phyloP scores from a whole-genome alignment of 2,329 filamentous ascomycete species.

The Sclerotinia glacialis region DNA sequence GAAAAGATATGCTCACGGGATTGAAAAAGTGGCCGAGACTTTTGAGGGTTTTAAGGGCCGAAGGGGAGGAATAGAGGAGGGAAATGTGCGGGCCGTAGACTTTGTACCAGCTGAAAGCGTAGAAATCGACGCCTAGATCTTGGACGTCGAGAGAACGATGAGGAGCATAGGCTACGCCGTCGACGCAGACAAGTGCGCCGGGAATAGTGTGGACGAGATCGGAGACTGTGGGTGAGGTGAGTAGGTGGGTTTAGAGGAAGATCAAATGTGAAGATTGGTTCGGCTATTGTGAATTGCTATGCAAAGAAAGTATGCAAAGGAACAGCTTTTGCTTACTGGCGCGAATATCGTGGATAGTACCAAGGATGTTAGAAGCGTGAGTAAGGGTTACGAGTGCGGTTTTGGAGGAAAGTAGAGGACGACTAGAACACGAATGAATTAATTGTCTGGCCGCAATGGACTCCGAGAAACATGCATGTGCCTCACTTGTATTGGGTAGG shows the following conservation, averaged over 20 bases:
- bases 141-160: constrained; percentile 69
- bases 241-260: neutral
- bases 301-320: no score
- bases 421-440: neutral
- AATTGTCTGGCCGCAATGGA: neutral
- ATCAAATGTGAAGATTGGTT: no score
- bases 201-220: constrained; percentile 48
- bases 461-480: neutral
- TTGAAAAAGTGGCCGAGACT: constrained; percentile 70
- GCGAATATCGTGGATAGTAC: constrained; percentile 64
- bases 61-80: constrained; percentile 62
- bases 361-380: constrained; percentile 71
- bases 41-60: constrained; percentile 54
- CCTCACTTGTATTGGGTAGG: neutral
- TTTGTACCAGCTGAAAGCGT: constrained; percentile 81
- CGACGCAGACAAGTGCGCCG: constrained; percentile 64
- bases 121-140: constrained; percentile 69
- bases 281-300: neutral
- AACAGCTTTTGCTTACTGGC: constrained; percentile 29
- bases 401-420: constrained; percentile 54
- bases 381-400: constrained; percentile 72
- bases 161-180: constrained; percentile 74
- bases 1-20: constrained; percentile 30
- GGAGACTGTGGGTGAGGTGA: constrained; percentile 43
- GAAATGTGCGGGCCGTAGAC: constrained; percentile 75